Conservation (phyloP, 495 filamentous ascomycete genomes). For the Xylaria castorea region DNA sequence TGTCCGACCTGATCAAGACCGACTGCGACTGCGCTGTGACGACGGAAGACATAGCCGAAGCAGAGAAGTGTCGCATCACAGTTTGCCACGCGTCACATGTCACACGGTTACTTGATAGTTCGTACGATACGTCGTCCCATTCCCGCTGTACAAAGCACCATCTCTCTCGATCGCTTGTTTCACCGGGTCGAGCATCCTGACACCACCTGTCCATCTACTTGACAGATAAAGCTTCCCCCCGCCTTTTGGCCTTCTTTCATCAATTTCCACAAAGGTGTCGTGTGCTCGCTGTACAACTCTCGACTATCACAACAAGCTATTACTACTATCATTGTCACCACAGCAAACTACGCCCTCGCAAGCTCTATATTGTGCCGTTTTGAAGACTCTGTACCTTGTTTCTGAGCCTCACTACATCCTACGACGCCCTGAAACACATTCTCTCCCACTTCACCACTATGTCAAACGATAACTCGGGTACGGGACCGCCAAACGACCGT, state of each 20-base stretch:
- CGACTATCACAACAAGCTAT: background rate
- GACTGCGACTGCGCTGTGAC: background rate
- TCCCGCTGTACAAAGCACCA: conserved; percentile 24
- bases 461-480: conserved; percentile 44
- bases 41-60: background rate
- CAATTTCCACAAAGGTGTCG: conserved; percentile 18
- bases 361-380: conserved; percentile 18
- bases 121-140: conserved; percentile 28
- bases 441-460: conserved; percentile 26
- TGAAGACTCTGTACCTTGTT: background rate
- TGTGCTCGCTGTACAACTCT: background rate
- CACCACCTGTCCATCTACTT: background rate
- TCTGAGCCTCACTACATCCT: background rate
- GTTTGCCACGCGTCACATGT: conserved; percentile 21
- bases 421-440: background rate
- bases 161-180: conserved; percentile 22
- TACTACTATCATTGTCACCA: background rate
- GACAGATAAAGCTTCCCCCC: conserved; percentile 14
- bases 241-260: conserved; percentile 15
- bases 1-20: background rate
- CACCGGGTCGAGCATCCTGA: conserved; percentile 10
- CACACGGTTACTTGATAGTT: conserved; percentile 17
- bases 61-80: conserved; percentile 13
- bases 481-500: conserved; percentile 51
- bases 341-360: background rate